Conservation (phyloP, 2,329 filamentous ascomycete species). For the Colletotrichum neosansevieriae region DNA sequence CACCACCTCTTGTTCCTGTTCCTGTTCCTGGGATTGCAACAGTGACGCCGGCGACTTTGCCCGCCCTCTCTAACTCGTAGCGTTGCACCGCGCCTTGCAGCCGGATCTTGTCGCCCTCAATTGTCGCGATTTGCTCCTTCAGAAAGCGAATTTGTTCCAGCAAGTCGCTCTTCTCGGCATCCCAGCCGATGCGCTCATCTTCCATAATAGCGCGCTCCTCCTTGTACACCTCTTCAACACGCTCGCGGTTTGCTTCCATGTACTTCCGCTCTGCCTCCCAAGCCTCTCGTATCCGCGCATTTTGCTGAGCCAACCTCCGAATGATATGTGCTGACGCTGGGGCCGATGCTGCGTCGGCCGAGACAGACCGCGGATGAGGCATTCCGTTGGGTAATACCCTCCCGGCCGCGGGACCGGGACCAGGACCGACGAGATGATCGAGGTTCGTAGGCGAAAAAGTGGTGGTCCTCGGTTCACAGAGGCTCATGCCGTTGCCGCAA, state of each 20-base stretch:
- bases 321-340: conserved; percentile 51
- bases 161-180: conserved; percentile 57
- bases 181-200: conserved; percentile 61
- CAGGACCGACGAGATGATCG: conserved; percentile 10
- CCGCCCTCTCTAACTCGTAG: conserved; percentile 39
- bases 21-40: conserved; percentile 38
- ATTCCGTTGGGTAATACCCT: conserved; percentile 46
- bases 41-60: conserved; percentile 40
- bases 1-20: conserved; percentile 30
- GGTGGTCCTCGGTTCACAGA: conserved; percentile 33
- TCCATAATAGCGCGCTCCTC: conserved; percentile 67
- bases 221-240: conserved; percentile 67
- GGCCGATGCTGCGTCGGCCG: conserved; percentile 45
- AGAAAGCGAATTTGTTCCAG: conserved; percentile 56
- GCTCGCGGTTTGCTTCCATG: conserved; percentile 64
- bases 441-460: conserved; percentile 37
- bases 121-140: conserved; percentile 52
- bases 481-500: conserved; percentile 10
- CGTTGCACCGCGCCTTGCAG: conserved; percentile 38
- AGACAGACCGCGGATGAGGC: conserved; percentile 46
- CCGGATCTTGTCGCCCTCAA: conserved; percentile 52
- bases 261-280: conserved; percentile 67
- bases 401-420: conserved; percentile 25
- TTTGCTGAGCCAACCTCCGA: conserved; percentile 57
- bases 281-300: conserved; percentile 58